Conservation (phyloP, 2,329 filamentous ascomycete genomes). For the Calonectria hawksworthii region DNA sequence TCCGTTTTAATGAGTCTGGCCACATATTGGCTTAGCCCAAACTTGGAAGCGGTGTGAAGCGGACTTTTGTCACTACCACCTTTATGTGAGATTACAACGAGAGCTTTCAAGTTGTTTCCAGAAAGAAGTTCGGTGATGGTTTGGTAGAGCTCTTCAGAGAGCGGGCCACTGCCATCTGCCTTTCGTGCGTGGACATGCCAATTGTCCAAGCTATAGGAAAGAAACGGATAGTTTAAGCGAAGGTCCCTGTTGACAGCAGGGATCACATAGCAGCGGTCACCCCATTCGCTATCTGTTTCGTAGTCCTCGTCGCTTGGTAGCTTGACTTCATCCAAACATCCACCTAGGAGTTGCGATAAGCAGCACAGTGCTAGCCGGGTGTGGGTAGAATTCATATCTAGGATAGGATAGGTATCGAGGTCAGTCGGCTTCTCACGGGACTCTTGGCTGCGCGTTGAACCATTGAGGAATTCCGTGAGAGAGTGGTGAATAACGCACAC, state of each 20-base stretch:
- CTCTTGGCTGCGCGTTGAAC: neutral
- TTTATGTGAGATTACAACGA: neutral
- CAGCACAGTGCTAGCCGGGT: conserved; percentile 25
- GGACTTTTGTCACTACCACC: neutral
- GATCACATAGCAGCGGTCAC: neutral
- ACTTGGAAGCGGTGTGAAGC: neutral
- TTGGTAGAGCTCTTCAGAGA: neutral
- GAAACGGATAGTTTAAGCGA: neutral
- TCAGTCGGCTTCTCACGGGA: neutral
- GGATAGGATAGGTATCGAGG: neutral
- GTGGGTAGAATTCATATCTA: conserved; percentile 24
- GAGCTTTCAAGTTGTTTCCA: neutral
- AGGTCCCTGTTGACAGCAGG: neutral
- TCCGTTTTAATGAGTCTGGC: neutral
- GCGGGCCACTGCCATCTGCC: neutral
- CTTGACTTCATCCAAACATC: conserved; percentile 15
- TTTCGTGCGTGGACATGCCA: neutral
- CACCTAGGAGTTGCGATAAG: conserved; percentile 22
- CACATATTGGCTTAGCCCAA: neutral
- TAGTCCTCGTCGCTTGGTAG: neutral
- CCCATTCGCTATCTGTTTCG: neutral
- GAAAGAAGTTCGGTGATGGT: neutral
- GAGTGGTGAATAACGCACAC: conserved; percentile 37
- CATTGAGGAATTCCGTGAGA: conserved; percentile 32
- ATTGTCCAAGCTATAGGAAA: neutral